Base-by-base conservation (phyloP, 208 protist species). In the Crithidia sp. region DNA sequence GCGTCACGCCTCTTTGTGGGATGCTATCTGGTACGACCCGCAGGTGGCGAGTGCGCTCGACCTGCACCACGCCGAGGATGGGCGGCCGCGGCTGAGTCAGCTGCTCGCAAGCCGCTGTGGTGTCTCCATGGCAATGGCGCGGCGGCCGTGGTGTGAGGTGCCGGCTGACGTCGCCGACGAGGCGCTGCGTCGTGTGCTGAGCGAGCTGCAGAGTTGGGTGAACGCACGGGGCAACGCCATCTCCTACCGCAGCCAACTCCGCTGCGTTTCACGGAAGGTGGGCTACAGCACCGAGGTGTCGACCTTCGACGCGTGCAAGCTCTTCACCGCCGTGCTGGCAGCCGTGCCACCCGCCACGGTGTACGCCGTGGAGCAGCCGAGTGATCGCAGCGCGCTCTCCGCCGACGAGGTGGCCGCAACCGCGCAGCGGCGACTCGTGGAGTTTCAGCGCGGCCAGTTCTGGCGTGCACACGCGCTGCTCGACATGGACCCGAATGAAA, bases 241-340 rank as follows among this genome's bases (percentile, higher is more conserved):
- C 47, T 40, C 58, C 2, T 73, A 62, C 50, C 59, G 60, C 62
- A 84, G 68, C 58, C 79, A 85, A 55, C 85, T 96, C 37, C 86
- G 88, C 12, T 87, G 86, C 47, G 69, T 96, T 39, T 71, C 83
- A 14, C 81, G 88, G 7, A 86, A 82, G 43, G 73, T 88, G 3
- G 90, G 90, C 13, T 96, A 88, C 75, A 95, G 88, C 76, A 85
- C 85, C 12, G 89, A 91, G 50, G 92, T 95, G 19, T 91, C 85
- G 7, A 91, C 87, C 17, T 93, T 93, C 75, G 92, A 96, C 68
- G 87, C 81, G 41, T 91, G 86, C 76, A 85, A 77, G 40, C 80
- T 95, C 9, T 92, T 95, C 67, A 84, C 85, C 3, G 87, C 90
- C 12, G 64, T 88, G 40, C 71, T 95, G 43, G 83, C 87, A 6